Base-by-base conservation (phyloP, 495 filamentous ascomycete species). In the Sordaria brevicollis region DNA sequence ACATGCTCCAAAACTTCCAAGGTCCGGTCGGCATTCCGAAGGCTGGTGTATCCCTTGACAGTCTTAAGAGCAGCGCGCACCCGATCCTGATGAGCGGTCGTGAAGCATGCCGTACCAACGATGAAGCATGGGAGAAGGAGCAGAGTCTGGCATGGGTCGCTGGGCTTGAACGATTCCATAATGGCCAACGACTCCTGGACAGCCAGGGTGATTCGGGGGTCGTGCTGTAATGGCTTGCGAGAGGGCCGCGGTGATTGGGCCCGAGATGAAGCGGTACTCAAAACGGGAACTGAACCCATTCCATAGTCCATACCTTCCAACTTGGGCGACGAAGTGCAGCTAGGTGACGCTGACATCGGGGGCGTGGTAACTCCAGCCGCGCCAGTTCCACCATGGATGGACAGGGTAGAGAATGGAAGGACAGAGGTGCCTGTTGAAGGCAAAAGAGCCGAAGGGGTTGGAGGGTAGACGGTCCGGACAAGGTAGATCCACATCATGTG, bases 401-500 rank as follows among this genome's bases (percentile, higher is more conserved):
- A 69, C 10, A 17, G 67, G 25, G 25, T 17, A 8, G 77, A 69
- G 9, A 78, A 67, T 65, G 77, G 79, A 33, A 65, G 70, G 8
- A 74, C 72, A 8, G 77, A 76, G 2, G 76, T 74, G 34, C 74
- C 67, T 34, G 74, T 71, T 9, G 78, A 70, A 6, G 77, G 13
- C 49, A 62, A 70, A 4, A 77, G 69, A n/a, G 82, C 69, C 6
- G 71, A 69, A 0, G 79, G 69, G 11, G 79, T 79, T 1, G 85
- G 84, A n/a, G 91, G 91, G 69, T 90, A 89, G 72, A 95, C 91
- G 2, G 93, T 96, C 35, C 93, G 88, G 76, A 91, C 91, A 0
- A 97, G 84, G 75, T 97, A 97, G 5, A 96, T 88, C 92, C 92
- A 96, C 70, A 93, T 92, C 74, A 91, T 93, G 77, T 96, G 93